These are phyloP conservation scores for Pythium utonaiense DNA, from an alignment of 352 stramenopile species.

Conservation along the genomic window DNA sequence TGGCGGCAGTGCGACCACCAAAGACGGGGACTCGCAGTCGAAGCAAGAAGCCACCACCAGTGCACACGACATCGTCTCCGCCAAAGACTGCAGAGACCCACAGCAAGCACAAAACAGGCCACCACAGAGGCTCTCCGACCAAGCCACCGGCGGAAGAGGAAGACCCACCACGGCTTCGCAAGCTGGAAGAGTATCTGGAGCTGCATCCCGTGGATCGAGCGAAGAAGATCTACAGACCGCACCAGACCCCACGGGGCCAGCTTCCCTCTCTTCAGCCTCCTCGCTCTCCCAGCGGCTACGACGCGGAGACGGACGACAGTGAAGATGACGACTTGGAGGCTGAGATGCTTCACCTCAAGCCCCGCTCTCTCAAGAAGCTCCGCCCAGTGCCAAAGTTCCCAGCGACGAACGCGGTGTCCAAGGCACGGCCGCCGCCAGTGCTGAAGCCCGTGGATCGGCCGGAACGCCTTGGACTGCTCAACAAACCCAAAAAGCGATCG, in stretches of 20 bases:
- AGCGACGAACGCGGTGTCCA: background rate
- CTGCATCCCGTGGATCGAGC: slow-evolving; percentile 11
- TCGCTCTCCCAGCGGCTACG: slow-evolving; percentile 7
- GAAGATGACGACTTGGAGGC: background rate
- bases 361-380: background rate
- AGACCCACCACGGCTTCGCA: slow-evolving; percentile 13
- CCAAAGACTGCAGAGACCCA: background rate
- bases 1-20: background rate
- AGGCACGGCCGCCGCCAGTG: background rate
- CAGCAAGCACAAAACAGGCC: background rate
- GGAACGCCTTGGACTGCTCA: slow-evolving; percentile 19
- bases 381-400: background rate
- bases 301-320: slow-evolving; percentile 7
- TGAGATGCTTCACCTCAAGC: background rate
- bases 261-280: background rate
- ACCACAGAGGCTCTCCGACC: background rate
- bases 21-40: slow-evolving; percentile 4
- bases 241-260: background rate
- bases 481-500: slow-evolving; percentile 36
- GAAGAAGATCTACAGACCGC: slow-evolving; percentile 10
- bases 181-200: slow-evolving; percentile 17
- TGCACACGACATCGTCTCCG: background rate
- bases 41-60: background rate
- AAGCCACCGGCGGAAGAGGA: background rate
- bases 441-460: slow-evolving; percentile 14